phyloP scores from a whole-genome alignment of 2,329 filamentous ascomycete species.

The Tolypocladium inflatum region DNA sequence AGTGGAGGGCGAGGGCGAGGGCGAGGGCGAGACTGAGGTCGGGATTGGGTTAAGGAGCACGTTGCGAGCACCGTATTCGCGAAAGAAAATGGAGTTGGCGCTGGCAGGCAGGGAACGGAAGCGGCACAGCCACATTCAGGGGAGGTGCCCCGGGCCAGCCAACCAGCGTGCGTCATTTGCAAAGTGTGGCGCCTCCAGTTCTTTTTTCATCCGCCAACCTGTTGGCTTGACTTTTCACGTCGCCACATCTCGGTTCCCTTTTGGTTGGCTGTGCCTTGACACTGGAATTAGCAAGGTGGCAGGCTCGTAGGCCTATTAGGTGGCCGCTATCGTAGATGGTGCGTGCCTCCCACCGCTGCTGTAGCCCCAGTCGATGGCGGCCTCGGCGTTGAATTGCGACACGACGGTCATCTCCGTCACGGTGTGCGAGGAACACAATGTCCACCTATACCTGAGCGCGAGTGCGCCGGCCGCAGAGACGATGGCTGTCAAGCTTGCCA shows the following conservation, averaged over 20 bases:
- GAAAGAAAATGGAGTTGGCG: not conserved
- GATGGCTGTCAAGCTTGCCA: no score
- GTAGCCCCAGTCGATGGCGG: no score
- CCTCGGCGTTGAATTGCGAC: no score
- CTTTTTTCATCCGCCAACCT: not conserved
- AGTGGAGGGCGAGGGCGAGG: not conserved
- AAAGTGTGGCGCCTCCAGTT: not conserved
- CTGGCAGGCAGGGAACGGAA: not conserved
- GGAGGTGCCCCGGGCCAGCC: not conserved
- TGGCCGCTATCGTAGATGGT: no score
- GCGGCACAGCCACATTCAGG: not conserved
- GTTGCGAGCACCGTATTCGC: slow-evolving; percentile 14
- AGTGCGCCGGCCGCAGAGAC: no score
- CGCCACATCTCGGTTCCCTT: not conserved
- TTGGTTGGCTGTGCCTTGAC: no score
- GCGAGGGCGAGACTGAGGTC: not conserved
- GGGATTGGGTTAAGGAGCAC: not conserved
- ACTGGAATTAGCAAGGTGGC: no score
- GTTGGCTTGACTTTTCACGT: not conserved
- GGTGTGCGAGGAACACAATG: no score
- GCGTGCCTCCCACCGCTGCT: no score
- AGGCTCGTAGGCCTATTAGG: no score
- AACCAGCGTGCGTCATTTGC: not conserved
- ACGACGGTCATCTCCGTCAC: no score
- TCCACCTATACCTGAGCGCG: no score